Conservation (phyloP, 495 filamentous ascomycete species). For the Parmelia sp. region DNA sequence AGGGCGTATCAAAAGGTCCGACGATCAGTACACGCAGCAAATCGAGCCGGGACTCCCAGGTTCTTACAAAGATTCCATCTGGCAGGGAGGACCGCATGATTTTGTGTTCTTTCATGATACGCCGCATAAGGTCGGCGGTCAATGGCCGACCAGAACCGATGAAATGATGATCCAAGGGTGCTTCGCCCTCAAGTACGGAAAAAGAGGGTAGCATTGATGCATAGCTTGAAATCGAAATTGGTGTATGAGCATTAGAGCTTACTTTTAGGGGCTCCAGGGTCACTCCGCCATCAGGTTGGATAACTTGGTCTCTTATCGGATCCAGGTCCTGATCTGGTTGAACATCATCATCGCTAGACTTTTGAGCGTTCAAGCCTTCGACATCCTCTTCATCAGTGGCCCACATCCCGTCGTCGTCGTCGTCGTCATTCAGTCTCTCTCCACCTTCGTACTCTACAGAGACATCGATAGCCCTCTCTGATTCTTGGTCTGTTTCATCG, state of each 20-base stretch:
- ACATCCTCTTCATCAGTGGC: constrained; percentile 14
- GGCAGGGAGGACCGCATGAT: constrained; percentile 52
- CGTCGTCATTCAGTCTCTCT: constrained; percentile 32
- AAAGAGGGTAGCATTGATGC: constrained; percentile 10
- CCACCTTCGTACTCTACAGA: constrained; percentile 37
- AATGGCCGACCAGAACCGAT: constrained; percentile 18
- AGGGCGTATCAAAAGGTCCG: constrained; percentile 54
- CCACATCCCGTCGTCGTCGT: constrained; percentile 35
- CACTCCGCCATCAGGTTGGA: not conserved
- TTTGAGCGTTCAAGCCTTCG: not conserved
- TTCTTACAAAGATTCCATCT: constrained; percentile 49
- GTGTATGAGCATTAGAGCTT: not conserved
- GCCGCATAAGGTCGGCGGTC: constrained; percentile 34
- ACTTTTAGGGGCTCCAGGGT: not conserved
- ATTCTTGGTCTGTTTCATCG: constrained; percentile 31
- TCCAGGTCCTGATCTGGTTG: not conserved
- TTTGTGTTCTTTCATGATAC: constrained; percentile 49
- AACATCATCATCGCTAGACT: not conserved
- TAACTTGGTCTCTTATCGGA: not conserved
- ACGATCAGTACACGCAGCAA: constrained; percentile 53
- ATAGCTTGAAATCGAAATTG: not conserved
- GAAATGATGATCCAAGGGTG: constrained; percentile 48
- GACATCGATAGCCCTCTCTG: constrained; percentile 25
- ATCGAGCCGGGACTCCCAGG: constrained; percentile 54
- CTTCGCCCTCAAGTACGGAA: constrained; percentile 37